Evolutionary conservation across 345 rosid genomes (phyloP).

Genomic region (Dipteronia sinensis): DNA sequence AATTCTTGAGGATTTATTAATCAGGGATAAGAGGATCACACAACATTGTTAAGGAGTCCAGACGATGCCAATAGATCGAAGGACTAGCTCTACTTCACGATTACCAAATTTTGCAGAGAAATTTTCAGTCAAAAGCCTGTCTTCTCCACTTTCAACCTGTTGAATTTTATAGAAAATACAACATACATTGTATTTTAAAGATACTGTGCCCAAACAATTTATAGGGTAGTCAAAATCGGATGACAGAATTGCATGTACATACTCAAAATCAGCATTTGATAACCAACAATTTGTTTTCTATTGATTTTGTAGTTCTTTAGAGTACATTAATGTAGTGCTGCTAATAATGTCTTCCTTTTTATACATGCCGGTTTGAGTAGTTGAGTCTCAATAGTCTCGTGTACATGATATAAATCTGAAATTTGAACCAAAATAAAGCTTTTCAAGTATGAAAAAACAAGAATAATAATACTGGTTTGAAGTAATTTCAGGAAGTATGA

Average conservation of each 20-base stretch:
- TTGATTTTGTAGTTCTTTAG: background rate
- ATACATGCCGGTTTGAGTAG: too few species aligned
- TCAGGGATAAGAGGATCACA: background rate
- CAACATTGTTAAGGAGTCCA: too few species aligned
- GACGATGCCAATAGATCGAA: background rate
- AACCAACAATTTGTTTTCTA: background rate
- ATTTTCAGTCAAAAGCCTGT: background rate
- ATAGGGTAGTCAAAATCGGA: background rate
- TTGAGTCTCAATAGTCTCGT: too few species aligned
- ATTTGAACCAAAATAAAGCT: background rate
- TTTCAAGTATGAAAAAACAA: background rate
- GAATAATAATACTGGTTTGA: background rate
- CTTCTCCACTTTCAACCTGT: background rate
- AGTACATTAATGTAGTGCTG: background rate
- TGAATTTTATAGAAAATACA: background rate
- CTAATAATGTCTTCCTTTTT: background rate
- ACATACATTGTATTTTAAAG: background rate
- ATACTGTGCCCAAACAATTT: background rate
- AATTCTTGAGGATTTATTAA: background rate
- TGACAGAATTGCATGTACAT: background rate
- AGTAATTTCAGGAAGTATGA: background rate
- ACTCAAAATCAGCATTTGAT: background rate
- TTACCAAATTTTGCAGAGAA: background rate
- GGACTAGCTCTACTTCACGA: background rate
- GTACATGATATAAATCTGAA: too few species aligned